Percentiles rank a stretch among this genome's conserved stretches.
Evolutionary conservation across 164 flowering plant species (phyloP).

Genomic region (Chimonanthus salicifolius): DNA sequence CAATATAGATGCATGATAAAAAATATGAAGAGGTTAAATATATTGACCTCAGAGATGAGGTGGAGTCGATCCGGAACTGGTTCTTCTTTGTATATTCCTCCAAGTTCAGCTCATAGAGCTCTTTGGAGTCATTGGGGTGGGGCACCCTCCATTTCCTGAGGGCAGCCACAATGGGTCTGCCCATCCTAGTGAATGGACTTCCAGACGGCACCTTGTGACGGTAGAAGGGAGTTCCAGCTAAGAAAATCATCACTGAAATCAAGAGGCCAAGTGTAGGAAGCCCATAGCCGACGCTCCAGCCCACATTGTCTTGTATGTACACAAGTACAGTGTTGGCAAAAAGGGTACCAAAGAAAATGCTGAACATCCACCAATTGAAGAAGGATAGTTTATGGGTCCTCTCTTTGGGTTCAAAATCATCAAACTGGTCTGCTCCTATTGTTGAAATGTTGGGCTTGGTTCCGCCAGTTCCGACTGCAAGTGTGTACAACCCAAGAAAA

Average conservation of each 20-base stretch:
- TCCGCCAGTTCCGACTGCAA: constrained; percentile 26
- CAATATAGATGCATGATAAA: background rate
- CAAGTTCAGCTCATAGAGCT: constrained; percentile 24
- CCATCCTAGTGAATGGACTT: constrained; percentile 29
- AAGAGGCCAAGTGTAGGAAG: constrained; percentile 27
- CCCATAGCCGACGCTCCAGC: constrained; percentile 29
- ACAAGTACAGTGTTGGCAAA: constrained; percentile 27
- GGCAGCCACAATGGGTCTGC: constrained; percentile 23
- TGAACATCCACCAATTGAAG: constrained; percentile 38
- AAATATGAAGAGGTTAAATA: background rate
- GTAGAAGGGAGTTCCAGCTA: constrained; percentile 26
- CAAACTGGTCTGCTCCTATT: constrained; percentile 24
- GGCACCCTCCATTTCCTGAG: constrained; percentile 17
- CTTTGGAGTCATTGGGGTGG: constrained; percentile 21
- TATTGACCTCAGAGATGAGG: constrained; percentile 22
- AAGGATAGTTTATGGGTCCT: constrained; percentile 23
- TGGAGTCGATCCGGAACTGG: constrained; percentile 17
- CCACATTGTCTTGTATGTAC: constrained; percentile 29
- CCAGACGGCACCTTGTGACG: constrained; percentile 27
- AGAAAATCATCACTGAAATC: constrained; percentile 15
- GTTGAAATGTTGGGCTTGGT: constrained; percentile 32
- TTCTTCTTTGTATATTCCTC: constrained; percentile 19
- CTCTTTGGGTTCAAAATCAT: constrained; percentile 26
- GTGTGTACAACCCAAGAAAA: constrained; percentile 17
- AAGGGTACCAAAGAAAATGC: constrained; percentile 28